Evolutionary conservation across 768 basidiomycete species (phyloP), one percentile per base, ranked within the genome.

Genomic region (Daedalea quercina): DNA sequence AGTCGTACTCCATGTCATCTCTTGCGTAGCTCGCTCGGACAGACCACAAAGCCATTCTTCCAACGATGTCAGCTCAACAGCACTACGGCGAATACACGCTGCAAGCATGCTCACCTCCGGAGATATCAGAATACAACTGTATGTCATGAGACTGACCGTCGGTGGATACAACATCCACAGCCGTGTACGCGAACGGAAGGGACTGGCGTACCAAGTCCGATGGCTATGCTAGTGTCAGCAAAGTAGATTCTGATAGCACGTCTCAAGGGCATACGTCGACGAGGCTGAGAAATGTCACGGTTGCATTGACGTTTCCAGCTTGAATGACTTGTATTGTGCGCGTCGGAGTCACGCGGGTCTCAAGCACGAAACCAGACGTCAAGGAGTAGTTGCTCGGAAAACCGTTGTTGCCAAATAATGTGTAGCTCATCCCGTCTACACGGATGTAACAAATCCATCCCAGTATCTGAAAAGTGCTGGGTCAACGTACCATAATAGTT

Each of bases 71-170:
- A 19, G 13, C 37, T 40, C 19, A 15, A 3, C 7, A 19, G 37
- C 15, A 15, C 4, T 6, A 3, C 7, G 37, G 19, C 37, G 37
- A 6, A 15, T 15, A 15, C 15, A 15, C 37, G 19, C 15, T 19
- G 7, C n/a, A 20, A 23, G 23, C 12, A 11, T 13, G 45, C 60
- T 11, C 41, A 70, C 70, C 70, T 54, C 59, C 69, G 44, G 65
- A 70, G 41, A 73, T 68, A 50, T 74, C 73, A 0, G 70, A 64
- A 51, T 73, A 73, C 1, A 73, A 57, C 51, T 73, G 67, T 9
- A 71, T 64, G 17, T 28, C 13, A 53, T 74, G 73, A 12, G 60
- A 24, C 11, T 55, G 54, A 9, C 64, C 67, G 45, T 74, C 72
- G 19, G 57, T 54, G 0, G 72, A 59, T 9, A 25, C 33, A 9